These are phyloP conservation scores for Phyllosticta ampelicida DNA, from an alignment of 2,329 filamentous ascomycete species.

Conservation along the genomic window DNA sequence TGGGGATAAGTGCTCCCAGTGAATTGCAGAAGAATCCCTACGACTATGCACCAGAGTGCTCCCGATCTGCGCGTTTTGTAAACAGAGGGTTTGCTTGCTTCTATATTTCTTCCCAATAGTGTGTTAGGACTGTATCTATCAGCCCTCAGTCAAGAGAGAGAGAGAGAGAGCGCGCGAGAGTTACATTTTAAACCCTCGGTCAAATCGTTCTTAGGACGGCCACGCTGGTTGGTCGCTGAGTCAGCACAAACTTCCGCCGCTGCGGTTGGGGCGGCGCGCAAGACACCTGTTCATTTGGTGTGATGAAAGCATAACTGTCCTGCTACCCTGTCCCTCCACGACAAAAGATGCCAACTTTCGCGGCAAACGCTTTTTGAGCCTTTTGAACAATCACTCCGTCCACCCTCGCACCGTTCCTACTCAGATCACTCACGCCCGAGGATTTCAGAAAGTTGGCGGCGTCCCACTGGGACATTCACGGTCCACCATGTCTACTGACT, in stretches of 20 bases:
- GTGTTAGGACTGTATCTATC: too few relatives aligned
- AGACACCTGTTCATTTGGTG: slow-evolving; percentile 10
- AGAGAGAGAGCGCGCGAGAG: too few relatives aligned
- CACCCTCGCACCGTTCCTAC: not conserved
- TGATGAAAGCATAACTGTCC: slow-evolving; percentile 2
- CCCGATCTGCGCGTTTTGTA: too few relatives aligned
- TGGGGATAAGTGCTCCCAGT: too few relatives aligned
- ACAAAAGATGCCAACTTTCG: slow-evolving; percentile 1
- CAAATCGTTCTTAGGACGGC: not conserved
- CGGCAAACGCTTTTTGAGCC: slow-evolving; percentile 1
- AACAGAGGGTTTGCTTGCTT: too few relatives aligned
- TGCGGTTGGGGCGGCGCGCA: slow-evolving; percentile 7
- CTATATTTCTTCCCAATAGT: too few relatives aligned
- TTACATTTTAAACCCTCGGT: not conserved
- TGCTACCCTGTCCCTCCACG: not conserved
- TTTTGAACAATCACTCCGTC: not conserved
- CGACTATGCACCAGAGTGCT: too few relatives aligned
- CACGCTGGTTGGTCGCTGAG: not conserved
- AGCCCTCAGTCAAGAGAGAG: too few relatives aligned
- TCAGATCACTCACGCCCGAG: not conserved
- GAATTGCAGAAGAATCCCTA: too few relatives aligned
- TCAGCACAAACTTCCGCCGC: slow-evolving; percentile 2
- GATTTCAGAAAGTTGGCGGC: not conserved
- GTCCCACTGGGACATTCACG: slow-evolving; percentile 10
- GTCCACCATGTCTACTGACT: slow-evolving; percentile 75